Conservation (phyloP, 148 eudicot genomes). For the Silene latifolia region DNA sequence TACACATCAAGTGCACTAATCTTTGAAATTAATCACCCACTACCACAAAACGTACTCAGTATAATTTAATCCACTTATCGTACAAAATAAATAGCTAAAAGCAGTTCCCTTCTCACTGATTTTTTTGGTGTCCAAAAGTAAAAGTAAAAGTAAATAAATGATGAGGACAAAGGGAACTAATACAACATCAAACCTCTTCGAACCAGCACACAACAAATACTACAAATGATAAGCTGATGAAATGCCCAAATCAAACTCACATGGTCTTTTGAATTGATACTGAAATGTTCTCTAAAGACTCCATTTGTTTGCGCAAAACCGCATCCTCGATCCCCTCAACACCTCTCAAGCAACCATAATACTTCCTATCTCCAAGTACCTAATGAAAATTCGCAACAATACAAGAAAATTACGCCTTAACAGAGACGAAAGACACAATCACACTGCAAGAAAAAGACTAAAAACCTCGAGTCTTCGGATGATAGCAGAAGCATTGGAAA, state of each 20-base stretch:
- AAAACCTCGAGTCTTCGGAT: constrained; percentile 47
- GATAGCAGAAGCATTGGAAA: constrained; percentile 48
- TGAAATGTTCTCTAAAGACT: constrained; percentile 55
- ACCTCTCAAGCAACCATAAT: constrained; percentile 65
- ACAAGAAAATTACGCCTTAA: not conserved
- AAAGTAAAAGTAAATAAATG: too few species aligned
- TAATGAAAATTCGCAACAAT: constrained; percentile 14
- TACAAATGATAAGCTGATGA: not conserved
- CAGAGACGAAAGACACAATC: not conserved
- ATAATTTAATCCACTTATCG: not conserved
- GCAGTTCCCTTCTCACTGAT: too few species aligned
- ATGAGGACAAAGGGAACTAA: too few species aligned
- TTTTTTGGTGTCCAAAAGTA: too few species aligned
- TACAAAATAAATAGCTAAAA: not conserved
- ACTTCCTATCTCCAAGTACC: constrained; percentile 51
- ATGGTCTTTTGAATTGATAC: constrained; percentile 52
- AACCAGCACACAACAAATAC: not conserved
- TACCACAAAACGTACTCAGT: not conserved
- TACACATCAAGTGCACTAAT: not conserved
- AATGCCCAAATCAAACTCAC: constrained; percentile 32
- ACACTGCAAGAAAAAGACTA: not conserved
- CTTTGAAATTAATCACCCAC: not conserved
- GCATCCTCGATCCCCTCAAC: constrained; percentile 53
- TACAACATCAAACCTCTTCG: too few species aligned
- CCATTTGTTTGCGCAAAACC: constrained; percentile 65